Conservation (phyloP, 139 green algal species). For the Chlorokybus atmophyticus region DNA sequence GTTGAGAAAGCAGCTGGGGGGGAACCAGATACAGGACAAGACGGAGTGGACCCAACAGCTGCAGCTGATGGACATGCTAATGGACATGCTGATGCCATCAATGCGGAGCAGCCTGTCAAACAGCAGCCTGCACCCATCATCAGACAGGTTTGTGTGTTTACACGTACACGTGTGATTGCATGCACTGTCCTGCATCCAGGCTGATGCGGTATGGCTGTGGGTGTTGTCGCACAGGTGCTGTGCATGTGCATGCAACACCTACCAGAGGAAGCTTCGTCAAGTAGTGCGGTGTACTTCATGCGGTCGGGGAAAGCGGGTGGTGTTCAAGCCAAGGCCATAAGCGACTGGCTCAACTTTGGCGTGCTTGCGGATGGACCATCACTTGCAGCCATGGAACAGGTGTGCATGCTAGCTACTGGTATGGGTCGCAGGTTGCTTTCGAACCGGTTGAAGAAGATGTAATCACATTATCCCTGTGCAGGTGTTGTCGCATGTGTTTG, state of each 20-base stretch:
- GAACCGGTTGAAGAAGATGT: neutral
- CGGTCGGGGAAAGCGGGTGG: too few species aligned
- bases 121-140: neutral
- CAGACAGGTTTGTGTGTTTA: too few species aligned
- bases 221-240: slow-evolving; percentile 1
- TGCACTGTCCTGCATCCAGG: too few species aligned
- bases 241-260: neutral
- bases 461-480: neutral
- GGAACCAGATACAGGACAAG: too few species aligned
- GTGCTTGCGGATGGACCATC: slow-evolving; percentile 40
- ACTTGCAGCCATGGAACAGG: slow-evolving; percentile 41
- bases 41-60: neutral
- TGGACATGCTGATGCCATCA: neutral
- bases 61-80: slow-evolving; percentile 3
- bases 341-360: slow-evolving; percentile 38
- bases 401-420: neutral
- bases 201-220: too few species aligned
- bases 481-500: slow-evolving; percentile 36
- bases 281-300: slow-evolving; percentile 11
- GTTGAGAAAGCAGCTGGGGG: too few species aligned
- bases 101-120: slow-evolving; percentile 22
- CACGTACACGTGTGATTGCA: too few species aligned
- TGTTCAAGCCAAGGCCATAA: neutral
- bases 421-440: neutral
- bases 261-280: neutral